Evolutionary conservation across 768 basidiomycete genomes (phyloP), one percentile per base, ranked within the genome.

Genomic region (Boletus insuetus): DNA sequence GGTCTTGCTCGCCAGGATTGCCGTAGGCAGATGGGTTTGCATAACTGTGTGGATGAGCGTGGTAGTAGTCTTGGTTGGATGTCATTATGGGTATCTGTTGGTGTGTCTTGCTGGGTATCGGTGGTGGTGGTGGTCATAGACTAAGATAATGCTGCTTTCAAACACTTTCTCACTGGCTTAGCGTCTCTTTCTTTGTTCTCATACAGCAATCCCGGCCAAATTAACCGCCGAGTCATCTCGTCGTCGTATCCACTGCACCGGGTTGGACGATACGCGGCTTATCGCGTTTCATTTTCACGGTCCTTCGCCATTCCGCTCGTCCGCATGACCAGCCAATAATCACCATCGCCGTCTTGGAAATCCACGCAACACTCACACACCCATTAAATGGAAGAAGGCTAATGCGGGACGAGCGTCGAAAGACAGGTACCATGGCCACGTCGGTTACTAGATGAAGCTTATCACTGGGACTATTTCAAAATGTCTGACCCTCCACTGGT

Each of bases 1-100:
- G 9, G 19, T 76, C 74, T 45, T 64, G 62, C 22, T 68, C 67
- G n/a, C n/a, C n/a, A n/a, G n/a, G 34, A 34, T 22, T n/a, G n/a
- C n/a, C n/a, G 41, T 60, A 48, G 37, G 59, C 37, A 6, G 47
- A 10, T 17, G 61, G 46, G 58, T 66, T 64, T 34, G 26, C 44
- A 35, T 64, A 61, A 45, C 7, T 32, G 24, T 54, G 63, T 9
- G 56, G 47, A 22, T 49, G 51, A 35, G 47, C 9, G 3, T 65
- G 58, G 45, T 66, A 66, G 44, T 61, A 68, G 11, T 67, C 67
- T 17, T 68, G 64, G 35, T 54, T 68, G 17, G 66, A 63, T 31
- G 66, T 47, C 66, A 67, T 67, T 54, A 14, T 54, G 64, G 61
- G 56, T 66, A 61, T 65, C 44, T 17, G 53, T 13, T 38, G 49